Evolutionary conservation across 2,329 filamentous ascomycete genomes (phyloP).

Genomic region (Pseudocercospora crystallina): DNA sequence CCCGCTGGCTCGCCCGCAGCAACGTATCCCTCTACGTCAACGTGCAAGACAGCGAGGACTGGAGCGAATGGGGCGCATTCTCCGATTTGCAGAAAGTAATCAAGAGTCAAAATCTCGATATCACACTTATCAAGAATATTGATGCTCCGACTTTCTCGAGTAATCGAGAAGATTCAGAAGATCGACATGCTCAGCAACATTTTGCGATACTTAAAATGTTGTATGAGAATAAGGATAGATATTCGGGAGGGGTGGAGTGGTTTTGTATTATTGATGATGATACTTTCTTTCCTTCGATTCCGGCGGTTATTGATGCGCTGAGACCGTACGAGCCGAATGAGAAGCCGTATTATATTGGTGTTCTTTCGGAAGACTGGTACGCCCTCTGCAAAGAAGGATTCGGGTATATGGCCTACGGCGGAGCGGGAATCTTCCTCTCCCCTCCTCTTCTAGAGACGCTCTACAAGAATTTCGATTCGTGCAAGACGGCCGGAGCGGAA

Average conservation of each 20-base stretch:
- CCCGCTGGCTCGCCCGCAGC: constrained; percentile 1
- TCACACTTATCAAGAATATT: too few relatives aligned
- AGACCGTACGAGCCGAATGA: constrained; percentile 7
- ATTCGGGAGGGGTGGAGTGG: constrained; percentile 2
- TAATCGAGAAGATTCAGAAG: neutral
- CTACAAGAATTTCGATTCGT: constrained; percentile 8
- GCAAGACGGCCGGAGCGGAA: constrained; percentile 2
- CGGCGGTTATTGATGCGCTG: constrained; percentile 9
- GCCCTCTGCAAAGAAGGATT: constrained; percentile 2
- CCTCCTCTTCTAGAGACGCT: constrained; percentile 12
- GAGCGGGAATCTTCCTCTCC: constrained; percentile 18
- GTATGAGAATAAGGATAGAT: neutral
- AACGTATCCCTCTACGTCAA: constrained; percentile 3
- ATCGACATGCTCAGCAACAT: constrained; percentile 7
- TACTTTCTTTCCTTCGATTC: constrained; percentile 21
- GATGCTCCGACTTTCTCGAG: neutral
- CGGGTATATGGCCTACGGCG: constrained; percentile 21
- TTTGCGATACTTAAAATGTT: constrained; percentile 4
- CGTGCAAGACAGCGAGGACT: constrained; percentile 1
- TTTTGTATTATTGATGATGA: constrained; percentile 22
- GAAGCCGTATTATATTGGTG: constrained; percentile 16
- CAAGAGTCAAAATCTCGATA: too few relatives aligned
- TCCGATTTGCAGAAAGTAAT: too few relatives aligned
- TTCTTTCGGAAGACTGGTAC: constrained; percentile 11
- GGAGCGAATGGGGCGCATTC: neutral